phyloP scores from a whole-genome alignment of 2,329 filamentous ascomycete species.

The Penicillium sp. region DNA sequence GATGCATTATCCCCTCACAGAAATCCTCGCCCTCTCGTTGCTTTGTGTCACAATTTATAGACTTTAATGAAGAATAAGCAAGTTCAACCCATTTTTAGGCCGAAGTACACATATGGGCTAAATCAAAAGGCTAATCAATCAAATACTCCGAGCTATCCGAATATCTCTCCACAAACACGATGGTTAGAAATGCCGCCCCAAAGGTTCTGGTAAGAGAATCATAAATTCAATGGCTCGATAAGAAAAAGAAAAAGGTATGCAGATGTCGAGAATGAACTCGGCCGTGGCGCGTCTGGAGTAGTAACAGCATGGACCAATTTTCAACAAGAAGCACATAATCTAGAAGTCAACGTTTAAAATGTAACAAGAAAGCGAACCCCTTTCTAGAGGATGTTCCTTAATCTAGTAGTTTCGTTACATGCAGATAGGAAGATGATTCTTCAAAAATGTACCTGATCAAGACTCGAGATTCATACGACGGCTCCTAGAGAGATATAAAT shows the following conservation, averaged over 20 bases:
- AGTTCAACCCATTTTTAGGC: neutral
- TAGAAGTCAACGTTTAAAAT: neutral
- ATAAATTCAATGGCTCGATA: neutral
- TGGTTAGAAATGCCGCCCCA: neutral
- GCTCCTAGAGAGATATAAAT: neutral
- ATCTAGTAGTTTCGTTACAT: neutral
- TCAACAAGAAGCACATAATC: neutral
- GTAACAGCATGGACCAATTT: neutral
- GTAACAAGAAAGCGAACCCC: neutral
- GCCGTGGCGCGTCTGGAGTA: neutral
- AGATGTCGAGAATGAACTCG: neutral
- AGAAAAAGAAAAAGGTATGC: neutral
- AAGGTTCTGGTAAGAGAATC: too few species aligned
- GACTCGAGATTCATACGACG: neutral
- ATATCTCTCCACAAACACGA: neutral
- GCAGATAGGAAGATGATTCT: neutral
- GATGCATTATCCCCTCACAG: neutral
- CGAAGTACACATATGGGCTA: neutral
- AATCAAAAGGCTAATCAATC: neutral
- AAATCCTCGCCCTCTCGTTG: neutral
- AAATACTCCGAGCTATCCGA: neutral
- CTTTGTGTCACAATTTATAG: neutral
- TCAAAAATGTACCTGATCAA: neutral
- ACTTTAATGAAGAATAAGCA: neutral
- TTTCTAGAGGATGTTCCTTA: neutral